These are phyloP conservation scores for Melampsora americana DNA, from an alignment of 1,284 basidiomycete species.

Conservation along the genomic window DNA sequence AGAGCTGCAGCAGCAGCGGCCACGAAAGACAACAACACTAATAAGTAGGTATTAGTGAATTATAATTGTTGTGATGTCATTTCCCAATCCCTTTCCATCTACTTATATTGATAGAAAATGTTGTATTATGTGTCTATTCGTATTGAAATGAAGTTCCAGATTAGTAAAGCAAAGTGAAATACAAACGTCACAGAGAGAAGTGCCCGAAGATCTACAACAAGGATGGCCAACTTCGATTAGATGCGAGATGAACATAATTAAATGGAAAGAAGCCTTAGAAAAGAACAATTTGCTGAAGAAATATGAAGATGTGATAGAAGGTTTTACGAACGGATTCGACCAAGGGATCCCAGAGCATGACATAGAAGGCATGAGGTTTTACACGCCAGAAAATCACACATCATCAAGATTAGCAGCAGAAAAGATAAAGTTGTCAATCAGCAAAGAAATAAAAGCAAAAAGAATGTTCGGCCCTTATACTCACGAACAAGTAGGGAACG, in stretches of 20 bases:
- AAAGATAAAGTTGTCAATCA: too few relatives aligned
- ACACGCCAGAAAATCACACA: too few relatives aligned
- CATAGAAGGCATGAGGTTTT: neutral
- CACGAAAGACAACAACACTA: too few relatives aligned
- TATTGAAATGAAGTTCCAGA: too few relatives aligned
- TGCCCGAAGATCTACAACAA: neutral
- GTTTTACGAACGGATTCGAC: neutral
- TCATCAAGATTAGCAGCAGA: too few relatives aligned
- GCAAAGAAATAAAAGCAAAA: too few relatives aligned
- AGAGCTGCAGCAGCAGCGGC: too few relatives aligned
- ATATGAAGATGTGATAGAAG: slow-evolving; percentile 7
- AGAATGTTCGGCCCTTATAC: slow-evolving; percentile 16
- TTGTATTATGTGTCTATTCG: neutral
- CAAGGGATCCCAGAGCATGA: slow-evolving; percentile 14
- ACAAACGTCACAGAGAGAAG: neutral
- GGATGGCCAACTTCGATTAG: neutral
- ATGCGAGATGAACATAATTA: slow-evolving; percentile 7
- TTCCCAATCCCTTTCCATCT: neutral
- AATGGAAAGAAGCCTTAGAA: slow-evolving; percentile 4
- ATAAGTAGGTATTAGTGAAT: too few relatives aligned
- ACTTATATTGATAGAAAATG: neutral
- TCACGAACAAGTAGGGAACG: neutral
- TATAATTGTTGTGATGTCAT: too few relatives aligned
- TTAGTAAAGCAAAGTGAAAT: too few relatives aligned
- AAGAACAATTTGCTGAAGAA: neutral